Evolutionary conservation across 1,139 yeast genomes (phyloP), one percentile per base, ranked within the genome.

Genomic region (Magnusiomyces paraingens): DNA sequence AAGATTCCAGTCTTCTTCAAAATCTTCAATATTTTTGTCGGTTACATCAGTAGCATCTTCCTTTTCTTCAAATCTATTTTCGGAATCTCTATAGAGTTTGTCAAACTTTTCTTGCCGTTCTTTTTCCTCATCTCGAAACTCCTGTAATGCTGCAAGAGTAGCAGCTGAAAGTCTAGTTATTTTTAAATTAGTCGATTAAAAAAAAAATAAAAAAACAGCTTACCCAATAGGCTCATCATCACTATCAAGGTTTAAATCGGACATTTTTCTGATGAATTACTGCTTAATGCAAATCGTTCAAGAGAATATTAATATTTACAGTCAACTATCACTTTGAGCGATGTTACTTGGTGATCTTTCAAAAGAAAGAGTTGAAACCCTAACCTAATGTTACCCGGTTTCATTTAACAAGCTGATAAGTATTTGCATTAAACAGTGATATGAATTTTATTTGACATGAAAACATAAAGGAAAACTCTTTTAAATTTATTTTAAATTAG

Each of bases 1-100:
- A 44, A 90, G 74, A 63, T 87, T 94, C 97, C 97, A 90, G 70
- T 90, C 95, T 69, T 90, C 96, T 65, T 85, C 78, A 69, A 90
- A 90, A 39, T 79, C 73, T 49, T 80, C 83, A 69, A 86, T 86
- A 29, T 68, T 62, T 39, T 66, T 61, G 42, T 63, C 63, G 2
- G 10, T 17, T 4, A 8, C 12, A 18, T n/a, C 21, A 18, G 22
- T 18, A 12, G 14, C 6, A 48, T 66, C 66, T 18, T 66, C 63
- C 49, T 70, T 71, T 36, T 59, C 56, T 6, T 54, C 59, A 55
- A 61, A 59, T 18, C 57, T 54, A 49, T 60, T 61, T 62, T 87
- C 88, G 1, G 95, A 87, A 50, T 75, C 74, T 51, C 75, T 70
- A 59, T 77, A 76, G 50, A 90, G 70, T 55, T 76, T 70, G 46